Conservation (phyloP, 805 yeast species). For the Ogataea naganishii region DNA sequence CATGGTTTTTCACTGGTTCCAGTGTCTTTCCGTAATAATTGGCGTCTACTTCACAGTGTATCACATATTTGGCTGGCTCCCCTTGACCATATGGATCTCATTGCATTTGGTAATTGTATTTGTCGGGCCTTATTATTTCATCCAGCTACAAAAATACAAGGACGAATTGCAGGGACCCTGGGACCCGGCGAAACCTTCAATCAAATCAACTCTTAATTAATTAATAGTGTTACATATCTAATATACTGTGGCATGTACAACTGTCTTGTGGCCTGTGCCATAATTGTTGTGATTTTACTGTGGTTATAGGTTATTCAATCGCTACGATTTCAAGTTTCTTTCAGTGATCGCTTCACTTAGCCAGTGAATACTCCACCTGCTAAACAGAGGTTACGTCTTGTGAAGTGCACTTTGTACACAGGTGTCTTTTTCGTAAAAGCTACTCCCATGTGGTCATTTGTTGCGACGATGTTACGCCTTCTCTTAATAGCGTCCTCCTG, state of each 20-base stretch:
- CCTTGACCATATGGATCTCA: slow-evolving; percentile 40
- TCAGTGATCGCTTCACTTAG: too few relatives aligned
- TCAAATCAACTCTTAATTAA: slow-evolving; percentile 20
- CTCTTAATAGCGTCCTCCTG: slow-evolving; percentile 41
- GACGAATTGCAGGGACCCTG: slow-evolving; percentile 88
- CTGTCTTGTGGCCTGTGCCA: too few relatives aligned
- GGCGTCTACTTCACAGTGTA: slow-evolving; percentile 25
- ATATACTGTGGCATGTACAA: too few relatives aligned
- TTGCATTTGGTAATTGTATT: slow-evolving; percentile 40
- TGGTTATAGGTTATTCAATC: too few relatives aligned
- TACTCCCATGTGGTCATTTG: slow-evolving; percentile 86
- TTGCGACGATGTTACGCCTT: slow-evolving; percentile 66
- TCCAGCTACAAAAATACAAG: slow-evolving; percentile 67
- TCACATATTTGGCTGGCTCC: slow-evolving; percentile 30
- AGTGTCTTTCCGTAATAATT: slow-evolving; percentile 18
- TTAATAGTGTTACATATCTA: too few relatives aligned
- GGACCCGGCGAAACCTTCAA: slow-evolving; percentile 77
- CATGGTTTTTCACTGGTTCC: slow-evolving; percentile 22
- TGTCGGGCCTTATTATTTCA: slow-evolving; percentile 61
- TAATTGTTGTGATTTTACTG: background rate
- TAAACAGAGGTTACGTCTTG: slow-evolving; percentile 80
- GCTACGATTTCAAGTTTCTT: too few relatives aligned
- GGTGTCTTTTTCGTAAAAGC: slow-evolving; percentile 92
- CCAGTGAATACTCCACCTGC: slow-evolving; percentile 85
- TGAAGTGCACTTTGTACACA: slow-evolving; percentile 86